phyloP scores from a whole-genome alignment of 805 yeast genomes.

The Starmerella floris region DNA sequence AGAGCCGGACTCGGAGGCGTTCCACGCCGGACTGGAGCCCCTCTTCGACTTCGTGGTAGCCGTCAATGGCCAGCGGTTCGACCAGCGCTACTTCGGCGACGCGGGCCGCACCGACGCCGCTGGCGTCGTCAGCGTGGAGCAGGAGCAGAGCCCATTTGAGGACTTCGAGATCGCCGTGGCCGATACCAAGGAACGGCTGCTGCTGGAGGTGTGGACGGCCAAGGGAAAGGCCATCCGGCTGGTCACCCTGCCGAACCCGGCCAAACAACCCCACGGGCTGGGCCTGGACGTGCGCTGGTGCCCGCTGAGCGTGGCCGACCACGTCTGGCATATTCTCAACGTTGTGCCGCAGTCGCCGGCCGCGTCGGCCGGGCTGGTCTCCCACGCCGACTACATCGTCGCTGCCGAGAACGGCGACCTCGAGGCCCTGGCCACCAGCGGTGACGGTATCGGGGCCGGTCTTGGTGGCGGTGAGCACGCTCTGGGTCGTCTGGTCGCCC shows the following conservation, averaged over 20 bases:
- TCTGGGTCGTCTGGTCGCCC: constrained; percentile 46
- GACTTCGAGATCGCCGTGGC: constrained; percentile 13
- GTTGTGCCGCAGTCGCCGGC: constrained; percentile 73
- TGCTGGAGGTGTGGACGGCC: constrained; percentile 68
- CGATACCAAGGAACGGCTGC: constrained; percentile 26
- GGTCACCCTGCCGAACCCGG: constrained; percentile 14
- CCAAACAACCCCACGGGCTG: constrained; percentile 36
- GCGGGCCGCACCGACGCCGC: background rate
- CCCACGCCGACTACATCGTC: constrained; percentile 76
- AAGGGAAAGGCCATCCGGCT: constrained; percentile 40
- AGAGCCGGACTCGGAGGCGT: constrained; percentile 35
- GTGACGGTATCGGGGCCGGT: background rate
- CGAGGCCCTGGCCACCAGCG: constrained; percentile 26
- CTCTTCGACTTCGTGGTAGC: constrained; percentile 83
- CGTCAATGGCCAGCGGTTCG: constrained; percentile 54
- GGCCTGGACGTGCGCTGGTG: constrained; percentile 55
- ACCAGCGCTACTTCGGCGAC: background rate
- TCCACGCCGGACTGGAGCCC: constrained; percentile 51
- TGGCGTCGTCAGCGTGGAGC: constrained; percentile 11
- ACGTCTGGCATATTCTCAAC: constrained; percentile 73
- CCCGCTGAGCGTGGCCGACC: constrained; percentile 59
- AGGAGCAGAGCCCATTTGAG: constrained; percentile 16
- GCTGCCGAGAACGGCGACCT: constrained; percentile 79
- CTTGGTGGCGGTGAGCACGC: constrained; percentile 71
- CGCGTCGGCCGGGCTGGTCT: constrained; percentile 63